Conservation (phyloP, 2,329 filamentous ascomycete genomes). For the Trichoderma koningii region DNA sequence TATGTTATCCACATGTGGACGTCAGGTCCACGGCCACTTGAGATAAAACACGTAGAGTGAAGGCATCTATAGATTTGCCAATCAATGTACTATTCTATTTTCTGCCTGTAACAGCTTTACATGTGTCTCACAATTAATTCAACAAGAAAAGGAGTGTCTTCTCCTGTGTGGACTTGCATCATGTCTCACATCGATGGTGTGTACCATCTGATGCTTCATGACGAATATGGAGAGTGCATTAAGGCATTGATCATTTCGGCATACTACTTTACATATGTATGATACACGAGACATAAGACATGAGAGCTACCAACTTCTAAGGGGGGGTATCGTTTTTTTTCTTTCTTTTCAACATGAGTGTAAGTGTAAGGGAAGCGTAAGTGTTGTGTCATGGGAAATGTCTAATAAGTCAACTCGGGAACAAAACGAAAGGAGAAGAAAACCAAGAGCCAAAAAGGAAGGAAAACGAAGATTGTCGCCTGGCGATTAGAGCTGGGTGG, state of each 20-base stretch:
- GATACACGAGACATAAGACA: conserved; percentile 4
- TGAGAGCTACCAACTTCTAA: conserved; percentile 19
- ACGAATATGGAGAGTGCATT: not conserved
- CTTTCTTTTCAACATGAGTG: conserved; percentile 30
- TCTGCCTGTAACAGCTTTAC: no score
- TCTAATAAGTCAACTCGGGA: conserved; percentile 22
- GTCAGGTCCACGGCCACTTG: not conserved
- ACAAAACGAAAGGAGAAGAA: not conserved
- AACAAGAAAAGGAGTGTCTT: no score
- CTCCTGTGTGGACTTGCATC: not conserved
- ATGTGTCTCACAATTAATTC: no score
- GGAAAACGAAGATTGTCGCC: not conserved
- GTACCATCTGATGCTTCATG: not conserved
- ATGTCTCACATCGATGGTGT: fast-evolving
- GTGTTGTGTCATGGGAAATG: not conserved
- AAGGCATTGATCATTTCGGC: not conserved
- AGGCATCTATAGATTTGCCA: not conserved
- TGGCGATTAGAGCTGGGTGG: conserved; percentile 59
- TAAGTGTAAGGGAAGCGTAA: not conserved
- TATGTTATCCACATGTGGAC: not conserved
- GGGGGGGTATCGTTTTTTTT: conserved; percentile 36
- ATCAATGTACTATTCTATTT: not conserved
- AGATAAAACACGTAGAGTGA: not conserved
- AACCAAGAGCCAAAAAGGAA: no score
- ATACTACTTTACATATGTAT: conserved; percentile 19